Evolutionary conservation across 2,329 filamentous ascomycete species (phyloP), one percentile per base, ranked within the genome.

Genomic region (Shiraia bambusicola): DNA sequence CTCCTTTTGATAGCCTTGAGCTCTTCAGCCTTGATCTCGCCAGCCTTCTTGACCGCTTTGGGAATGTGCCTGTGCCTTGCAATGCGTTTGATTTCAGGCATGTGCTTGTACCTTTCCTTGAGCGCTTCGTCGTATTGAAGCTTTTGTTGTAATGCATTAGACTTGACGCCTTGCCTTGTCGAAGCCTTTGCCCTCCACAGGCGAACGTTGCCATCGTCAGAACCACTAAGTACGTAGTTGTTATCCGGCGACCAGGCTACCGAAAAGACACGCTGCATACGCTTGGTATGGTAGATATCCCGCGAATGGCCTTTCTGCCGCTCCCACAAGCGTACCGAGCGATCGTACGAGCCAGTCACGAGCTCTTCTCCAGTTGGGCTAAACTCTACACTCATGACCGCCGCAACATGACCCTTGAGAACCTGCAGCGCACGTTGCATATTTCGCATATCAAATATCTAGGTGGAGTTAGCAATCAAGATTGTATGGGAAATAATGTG

Each of bases 341-440:
- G 83, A 64, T 94, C 88, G 72, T 93, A 94, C 1, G 86, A 90
- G 4, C 88, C 93, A 11, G 86, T 88, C 14, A 97, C 89, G 32
- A 98, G 80, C 67, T 96, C 91, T 67, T 96, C 87, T 45, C 93
- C 93, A 0, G 93, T 97, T 1, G 93, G 92, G 34, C 86, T 91
- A 71, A 92, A 98, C 63, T 96, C 89, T 28, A 98, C 86, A 67
- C 95, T 91, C 88, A 96, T 96, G 16, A 96, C 91, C 14, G 93
- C 93, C 6, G 83, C 81, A 34, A 95, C 90, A 64, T 95, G 89
- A 58, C 92, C 88, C 69, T 92, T 93, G 39, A 95, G 77, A 7
- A 96, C 83, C 64, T 97, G 96, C 47, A 95, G 74, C 0, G 92
- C 88, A 49, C 89, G 84, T 55, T 88, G 83, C 67, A 95, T 86